These are phyloP conservation scores for Tuber microsphaerosporum DNA, from an alignment of 495 filamentous ascomycete species.

Conservation along the genomic window DNA sequence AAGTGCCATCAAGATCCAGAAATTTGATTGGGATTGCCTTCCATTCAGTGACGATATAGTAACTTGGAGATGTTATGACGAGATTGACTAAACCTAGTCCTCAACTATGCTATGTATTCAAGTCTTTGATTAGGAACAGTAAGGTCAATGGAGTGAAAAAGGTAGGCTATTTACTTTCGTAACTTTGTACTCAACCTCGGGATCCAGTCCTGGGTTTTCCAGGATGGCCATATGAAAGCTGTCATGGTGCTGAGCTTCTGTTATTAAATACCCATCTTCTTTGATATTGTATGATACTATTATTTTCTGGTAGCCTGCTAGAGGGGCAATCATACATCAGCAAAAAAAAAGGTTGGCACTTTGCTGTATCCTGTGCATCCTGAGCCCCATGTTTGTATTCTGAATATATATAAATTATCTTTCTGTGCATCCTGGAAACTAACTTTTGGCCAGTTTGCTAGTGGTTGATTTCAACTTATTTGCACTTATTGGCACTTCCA, in stretches of 20 bases:
- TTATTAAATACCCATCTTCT: neutral
- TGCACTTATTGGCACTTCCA: too few species aligned
- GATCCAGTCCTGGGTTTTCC: neutral
- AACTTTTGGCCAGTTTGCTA: too few species aligned
- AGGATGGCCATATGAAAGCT: constrained; percentile 10
- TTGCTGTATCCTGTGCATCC: too few species aligned
- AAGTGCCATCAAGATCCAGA: neutral
- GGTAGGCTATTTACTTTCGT: neutral
- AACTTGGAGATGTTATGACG: neutral
- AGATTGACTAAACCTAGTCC: neutral
- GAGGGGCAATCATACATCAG: neutral
- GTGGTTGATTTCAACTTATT: too few species aligned
- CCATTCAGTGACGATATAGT: constrained; percentile 10
- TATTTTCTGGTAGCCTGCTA: neutral
- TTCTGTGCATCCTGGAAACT: too few species aligned
- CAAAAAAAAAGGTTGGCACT: neutral
- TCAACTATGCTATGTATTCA: neutral
- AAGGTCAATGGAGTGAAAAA: neutral
- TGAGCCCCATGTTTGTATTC: too few species aligned
- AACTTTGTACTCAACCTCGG: neutral
- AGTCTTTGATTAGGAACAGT: neutral
- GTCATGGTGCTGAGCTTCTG: neutral
- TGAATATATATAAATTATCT: too few species aligned
- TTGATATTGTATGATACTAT: neutral
- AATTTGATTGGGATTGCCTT: constrained; percentile 3